phyloP scores from a whole-genome alignment of 2,329 filamentous ascomycete genomes.

The Trichoderma guizhouense region DNA sequence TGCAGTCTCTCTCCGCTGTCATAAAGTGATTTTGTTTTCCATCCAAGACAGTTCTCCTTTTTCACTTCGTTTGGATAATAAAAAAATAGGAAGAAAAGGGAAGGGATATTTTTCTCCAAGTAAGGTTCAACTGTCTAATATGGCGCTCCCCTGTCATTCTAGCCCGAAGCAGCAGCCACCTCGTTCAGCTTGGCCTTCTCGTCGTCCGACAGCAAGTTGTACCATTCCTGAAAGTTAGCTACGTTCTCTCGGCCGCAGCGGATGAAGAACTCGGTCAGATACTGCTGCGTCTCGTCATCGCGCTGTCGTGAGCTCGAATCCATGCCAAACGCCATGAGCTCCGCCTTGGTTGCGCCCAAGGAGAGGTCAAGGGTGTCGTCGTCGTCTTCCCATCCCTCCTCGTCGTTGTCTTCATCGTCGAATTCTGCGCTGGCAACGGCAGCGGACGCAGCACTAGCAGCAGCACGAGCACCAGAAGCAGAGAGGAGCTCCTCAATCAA shows the following conservation, averaged over 20 bases:
- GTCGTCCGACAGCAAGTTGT: slow-evolving; percentile 50
- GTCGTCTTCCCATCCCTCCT: slow-evolving; percentile 88
- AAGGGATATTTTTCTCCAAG: too few species aligned
- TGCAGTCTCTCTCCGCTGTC: neutral
- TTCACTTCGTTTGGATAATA: neutral
- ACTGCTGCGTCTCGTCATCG: slow-evolving; percentile 88
- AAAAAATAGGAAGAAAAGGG: neutral
- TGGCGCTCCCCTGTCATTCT: too few species aligned
- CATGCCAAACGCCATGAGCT: slow-evolving; percentile 76
- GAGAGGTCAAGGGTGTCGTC: slow-evolving; percentile 74
- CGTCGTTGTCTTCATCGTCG: slow-evolving; percentile 65
- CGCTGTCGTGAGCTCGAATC: slow-evolving; percentile 60
- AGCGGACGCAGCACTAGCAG: slow-evolving; percentile 60
- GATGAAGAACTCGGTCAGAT: slow-evolving; percentile 78
- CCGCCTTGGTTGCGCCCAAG: slow-evolving; percentile 62
- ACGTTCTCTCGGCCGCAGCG: slow-evolving; percentile 54
- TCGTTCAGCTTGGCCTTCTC: slow-evolving; percentile 57
- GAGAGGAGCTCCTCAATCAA: slow-evolving; percentile 87
- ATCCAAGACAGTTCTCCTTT: neutral
- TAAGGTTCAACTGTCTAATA: too few species aligned
- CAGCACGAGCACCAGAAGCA: slow-evolving; percentile 63
- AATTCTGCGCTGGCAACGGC: slow-evolving; percentile 59
- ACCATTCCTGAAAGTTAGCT: slow-evolving; percentile 56
- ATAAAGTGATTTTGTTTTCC: neutral
- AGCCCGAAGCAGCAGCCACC: slow-evolving; percentile 39